phyloP scores from a whole-genome alignment of 768 basidiomycete genomes.

The Macrocybe gigantea region DNA sequence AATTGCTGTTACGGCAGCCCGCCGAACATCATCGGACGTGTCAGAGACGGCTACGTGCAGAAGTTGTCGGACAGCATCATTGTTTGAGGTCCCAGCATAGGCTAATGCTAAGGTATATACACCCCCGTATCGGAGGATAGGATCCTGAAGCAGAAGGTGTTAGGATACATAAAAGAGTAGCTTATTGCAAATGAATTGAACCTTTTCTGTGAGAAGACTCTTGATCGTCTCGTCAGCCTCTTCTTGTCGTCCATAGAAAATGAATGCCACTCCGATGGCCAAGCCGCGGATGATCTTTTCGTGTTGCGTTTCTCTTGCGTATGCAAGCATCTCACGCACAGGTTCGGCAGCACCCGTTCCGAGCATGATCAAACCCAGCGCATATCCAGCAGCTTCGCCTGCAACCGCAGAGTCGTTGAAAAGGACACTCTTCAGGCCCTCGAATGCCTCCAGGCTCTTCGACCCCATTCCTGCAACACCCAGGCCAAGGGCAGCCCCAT shows the following conservation, averaged over 20 bases:
- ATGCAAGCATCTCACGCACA: slow-evolving; percentile 92
- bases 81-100: slow-evolving; percentile 94
- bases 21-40: slow-evolving; percentile 93
- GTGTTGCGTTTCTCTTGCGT: slow-evolving; percentile 96
- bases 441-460: slow-evolving; percentile 83
- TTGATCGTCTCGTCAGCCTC: slow-evolving; percentile 84
- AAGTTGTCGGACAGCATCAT: slow-evolving; percentile 84
- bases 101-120: slow-evolving; percentile 96
- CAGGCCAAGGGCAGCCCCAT: slow-evolving; percentile 95
- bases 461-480: slow-evolving; percentile 95
- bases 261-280: slow-evolving; percentile 87
- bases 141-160: slow-evolving; percentile 54
- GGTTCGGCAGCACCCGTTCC: slow-evolving; percentile 80
- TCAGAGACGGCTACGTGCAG: slow-evolving; percentile 98
- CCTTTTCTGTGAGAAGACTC: slow-evolving; percentile 80
- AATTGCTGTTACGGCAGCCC: slow-evolving; percentile 93
- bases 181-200: slow-evolving; percentile 17
- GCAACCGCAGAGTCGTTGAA: slow-evolving; percentile 95
- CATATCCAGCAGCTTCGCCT: slow-evolving; percentile 93
- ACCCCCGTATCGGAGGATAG: slow-evolving; percentile 94
- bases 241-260: slow-evolving; percentile 91
- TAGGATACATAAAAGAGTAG: not conserved
- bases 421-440: slow-evolving; percentile 82
- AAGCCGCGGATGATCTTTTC: slow-evolving; percentile 99
- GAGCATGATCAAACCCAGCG: slow-evolving; percentile 97